These are phyloP conservation scores for Cercospora berteroae DNA, from an alignment of 2,329 filamentous ascomycete genomes.

Conservation along the genomic window DNA sequence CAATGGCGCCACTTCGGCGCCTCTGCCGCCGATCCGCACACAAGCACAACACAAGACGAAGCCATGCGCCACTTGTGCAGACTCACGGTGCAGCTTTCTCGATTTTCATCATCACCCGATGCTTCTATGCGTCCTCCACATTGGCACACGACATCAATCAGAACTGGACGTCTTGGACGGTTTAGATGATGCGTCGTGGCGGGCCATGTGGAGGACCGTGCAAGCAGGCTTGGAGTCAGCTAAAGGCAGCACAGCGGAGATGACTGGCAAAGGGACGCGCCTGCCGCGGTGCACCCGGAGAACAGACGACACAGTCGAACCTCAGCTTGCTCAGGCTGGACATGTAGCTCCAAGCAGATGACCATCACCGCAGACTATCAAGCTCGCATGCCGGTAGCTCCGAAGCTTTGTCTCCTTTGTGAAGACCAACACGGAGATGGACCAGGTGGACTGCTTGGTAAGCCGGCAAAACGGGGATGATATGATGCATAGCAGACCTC, in stretches of 20 bases:
- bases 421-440: background rate
- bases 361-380: no score
- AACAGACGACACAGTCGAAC: no score
- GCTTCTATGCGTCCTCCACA: background rate
- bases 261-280: no score
- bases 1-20: constrained; percentile 6
- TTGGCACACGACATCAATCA: background rate
- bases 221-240: no score
- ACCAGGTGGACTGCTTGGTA: background rate
- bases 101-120: background rate
- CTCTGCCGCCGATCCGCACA: background rate
- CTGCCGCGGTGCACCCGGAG: background rate
- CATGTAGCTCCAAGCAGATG: no score
- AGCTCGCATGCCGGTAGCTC: no score
- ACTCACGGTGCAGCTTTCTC: background rate
- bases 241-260: no score
- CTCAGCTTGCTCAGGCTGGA: no score
- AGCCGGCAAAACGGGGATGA: background rate
- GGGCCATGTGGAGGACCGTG: background rate
- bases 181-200: background rate
- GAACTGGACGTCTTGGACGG: background rate
- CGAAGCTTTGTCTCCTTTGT: no score
- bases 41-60: background rate
- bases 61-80: background rate
- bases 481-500: background rate